phyloP scores from a whole-genome alignment of 2,329 filamentous ascomycete genomes.

The Fusarium tupiense region DNA sequence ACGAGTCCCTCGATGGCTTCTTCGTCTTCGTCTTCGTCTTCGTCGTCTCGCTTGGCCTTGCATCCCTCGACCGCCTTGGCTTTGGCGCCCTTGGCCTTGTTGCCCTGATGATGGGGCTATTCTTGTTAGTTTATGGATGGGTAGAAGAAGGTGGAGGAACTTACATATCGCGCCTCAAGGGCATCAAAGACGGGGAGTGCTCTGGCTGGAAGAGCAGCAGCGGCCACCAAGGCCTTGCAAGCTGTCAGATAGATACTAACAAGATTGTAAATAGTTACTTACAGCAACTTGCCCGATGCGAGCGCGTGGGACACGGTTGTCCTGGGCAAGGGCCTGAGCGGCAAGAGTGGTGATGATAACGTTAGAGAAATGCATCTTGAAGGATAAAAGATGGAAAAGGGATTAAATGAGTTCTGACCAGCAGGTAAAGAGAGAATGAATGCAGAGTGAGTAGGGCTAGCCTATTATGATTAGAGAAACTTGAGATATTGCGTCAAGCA shows the following conservation, averaged over 20 bases:
- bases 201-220: conserved; percentile 9
- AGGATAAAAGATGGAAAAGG: not conserved
- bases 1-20: not conserved
- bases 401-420: not conserved
- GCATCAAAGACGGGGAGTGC: conserved; percentile 5
- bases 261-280: accelerated
- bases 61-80: not conserved
- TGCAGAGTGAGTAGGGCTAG: not conserved
- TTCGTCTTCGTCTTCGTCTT: not conserved
- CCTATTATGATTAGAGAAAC: not conserved
- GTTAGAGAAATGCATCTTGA: conserved; percentile 18
- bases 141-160: accelerated
- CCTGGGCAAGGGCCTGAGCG: conserved; percentile 13
- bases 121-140: not conserved
- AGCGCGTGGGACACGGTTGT: not conserved
- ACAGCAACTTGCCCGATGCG: not conserved
- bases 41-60: not conserved
- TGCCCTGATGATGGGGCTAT: not conserved
- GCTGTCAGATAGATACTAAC: not conserved
- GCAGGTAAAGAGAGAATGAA: not conserved
- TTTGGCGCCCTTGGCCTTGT: not conserved
- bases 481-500: conserved; percentile 17
- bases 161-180: conserved; percentile 7
- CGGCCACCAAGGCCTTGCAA: not conserved
- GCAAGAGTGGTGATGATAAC: conserved; percentile 7